Base-by-base conservation (phyloP, 164 flowering plant genomes). In the Nymphaea colorata region DNA sequence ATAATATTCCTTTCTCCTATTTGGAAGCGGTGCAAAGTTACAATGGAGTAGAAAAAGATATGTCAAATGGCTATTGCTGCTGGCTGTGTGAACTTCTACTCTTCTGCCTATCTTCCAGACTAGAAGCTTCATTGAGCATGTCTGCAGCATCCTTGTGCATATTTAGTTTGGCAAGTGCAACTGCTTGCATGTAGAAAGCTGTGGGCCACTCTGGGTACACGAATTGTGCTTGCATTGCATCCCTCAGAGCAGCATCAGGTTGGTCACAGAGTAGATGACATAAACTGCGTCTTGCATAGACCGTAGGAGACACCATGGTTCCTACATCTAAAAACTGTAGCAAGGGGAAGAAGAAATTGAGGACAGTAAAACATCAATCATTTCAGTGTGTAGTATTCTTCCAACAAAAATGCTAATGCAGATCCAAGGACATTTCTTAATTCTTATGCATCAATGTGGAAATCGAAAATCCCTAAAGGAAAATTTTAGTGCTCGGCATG, bases 201-300 rank as follows among this genome's bases (percentile, higher is more conserved):
- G 96, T 90, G 4, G 97, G 82, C 99, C 99, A 94, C 41, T 94
- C 99, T 43, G 96, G 91, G 65, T 85, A 80, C 2, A 90, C 91
- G 53, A 91, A 86, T 71, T 94, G 99, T 51, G 99, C 97, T 80
- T 91, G 96, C 99, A 94, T 91, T 62, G 96, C 99, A 75, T 94
- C 99, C 69, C 99, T 67, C 36, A 94, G 92, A 15, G 97, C 97
- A 67, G 90, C 93, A 78, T 94, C 97, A 14, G 99, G 92, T 71
- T 90, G 93, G 66, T 91, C 99, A 65, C 85, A 80, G 15, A 94
- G 77, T 4, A 94, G 90, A 79, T 91, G 71, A 74, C 95, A 94
- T 2, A 94, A 83, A 75, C 97, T 87, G 59, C 99, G 78, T 59
- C 99, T 81, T 45, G 93, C 99, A 74, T 83, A 86, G 2, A 91